Conservation (phyloP, 2,329 filamentous ascomycete species). For the Mycosphaerelloides madeirae region DNA sequence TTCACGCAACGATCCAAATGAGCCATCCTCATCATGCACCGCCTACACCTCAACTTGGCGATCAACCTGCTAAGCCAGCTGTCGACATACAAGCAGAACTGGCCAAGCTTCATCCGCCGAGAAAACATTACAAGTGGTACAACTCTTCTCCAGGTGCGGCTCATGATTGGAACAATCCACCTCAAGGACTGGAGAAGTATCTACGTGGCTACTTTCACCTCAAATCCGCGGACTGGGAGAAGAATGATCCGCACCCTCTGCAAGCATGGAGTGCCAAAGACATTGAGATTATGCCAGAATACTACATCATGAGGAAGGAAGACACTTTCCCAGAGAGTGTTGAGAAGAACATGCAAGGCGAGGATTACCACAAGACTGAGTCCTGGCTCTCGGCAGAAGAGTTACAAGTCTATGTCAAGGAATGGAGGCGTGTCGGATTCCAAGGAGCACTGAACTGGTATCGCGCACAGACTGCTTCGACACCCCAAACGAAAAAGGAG, state of each 20-base stretch:
- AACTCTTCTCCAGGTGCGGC: slow-evolving; percentile 50
- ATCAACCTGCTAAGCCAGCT: slow-evolving; percentile 30
- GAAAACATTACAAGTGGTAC: slow-evolving; percentile 68
- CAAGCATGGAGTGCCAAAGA: slow-evolving; percentile 53
- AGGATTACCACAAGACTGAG: slow-evolving; percentile 44
- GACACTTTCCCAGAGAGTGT: slow-evolving; percentile 58
- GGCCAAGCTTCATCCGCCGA: slow-evolving; percentile 49
- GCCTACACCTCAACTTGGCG: slow-evolving; percentile 47
- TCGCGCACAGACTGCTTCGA: slow-evolving; percentile 50
- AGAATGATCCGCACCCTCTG: slow-evolving; percentile 48
- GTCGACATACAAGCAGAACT: slow-evolving; percentile 54
- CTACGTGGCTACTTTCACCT: slow-evolving; percentile 64
- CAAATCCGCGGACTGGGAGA: slow-evolving; percentile 58
- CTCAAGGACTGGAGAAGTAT: slow-evolving; percentile 54
- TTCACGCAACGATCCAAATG: slow-evolving; percentile 58
- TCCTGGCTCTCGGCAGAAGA: slow-evolving; percentile 57
- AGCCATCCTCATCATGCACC: slow-evolving; percentile 60
- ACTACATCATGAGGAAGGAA: slow-evolving; percentile 62
- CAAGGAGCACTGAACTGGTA: slow-evolving; percentile 66
- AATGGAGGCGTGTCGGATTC: slow-evolving; percentile 60
- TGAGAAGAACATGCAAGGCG: slow-evolving; percentile 49
- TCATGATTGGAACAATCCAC: slow-evolving; percentile 44
- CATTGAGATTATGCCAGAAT: slow-evolving; percentile 58
- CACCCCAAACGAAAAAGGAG: slow-evolving; percentile 44
- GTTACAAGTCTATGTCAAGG: slow-evolving; percentile 55